Percentiles rank a stretch among this genome's conserved stretches.
phyloP scores from a whole-genome alignment of 345 rosid genomes.

The Anacardium occidentale region DNA sequence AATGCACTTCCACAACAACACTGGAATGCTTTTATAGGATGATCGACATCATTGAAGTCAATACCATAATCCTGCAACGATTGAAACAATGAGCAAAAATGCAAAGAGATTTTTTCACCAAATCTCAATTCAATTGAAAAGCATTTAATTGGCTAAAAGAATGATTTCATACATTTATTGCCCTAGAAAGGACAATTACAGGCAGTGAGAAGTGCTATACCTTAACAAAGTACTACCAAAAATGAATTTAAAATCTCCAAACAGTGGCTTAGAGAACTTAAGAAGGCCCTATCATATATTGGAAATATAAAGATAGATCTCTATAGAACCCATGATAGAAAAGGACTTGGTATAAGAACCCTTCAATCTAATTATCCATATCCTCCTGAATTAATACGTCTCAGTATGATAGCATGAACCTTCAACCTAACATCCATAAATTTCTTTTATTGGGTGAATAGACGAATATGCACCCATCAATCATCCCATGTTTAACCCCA shows the following conservation, averaged over 20 bases:
- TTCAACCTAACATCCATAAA: neutral
- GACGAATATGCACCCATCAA: neutral
- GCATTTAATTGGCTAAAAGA: neutral
- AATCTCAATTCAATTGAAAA: neutral
- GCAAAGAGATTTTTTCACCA: conserved; percentile 8
- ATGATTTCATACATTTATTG: neutral
- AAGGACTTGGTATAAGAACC: neutral
- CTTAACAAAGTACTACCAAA: neutral
- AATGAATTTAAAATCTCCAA: neutral
- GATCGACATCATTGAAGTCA: conserved; percentile 61
- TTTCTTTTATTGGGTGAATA: neutral
- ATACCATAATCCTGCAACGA: conserved; percentile 73
- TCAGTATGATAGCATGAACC: neutral
- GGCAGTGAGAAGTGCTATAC: neutral
- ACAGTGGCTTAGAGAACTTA: neutral
- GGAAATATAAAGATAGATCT: neutral
- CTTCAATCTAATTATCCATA: neutral
- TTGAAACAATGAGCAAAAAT: conserved; percentile 11
- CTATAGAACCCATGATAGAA: neutral
- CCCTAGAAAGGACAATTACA: neutral
- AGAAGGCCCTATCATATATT: neutral
- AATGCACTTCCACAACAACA: conserved; percentile 65
- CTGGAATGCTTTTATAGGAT: conserved; percentile 74
- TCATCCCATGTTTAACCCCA: neutral
- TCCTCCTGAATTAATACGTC: neutral